A percentile compares a stretch with the other conserved stretches of the same genome.
These are phyloP conservation scores for Exobasidium rhododendri DNA, from an alignment of 1,284 basidiomycete species.

Conservation along the genomic window DNA sequence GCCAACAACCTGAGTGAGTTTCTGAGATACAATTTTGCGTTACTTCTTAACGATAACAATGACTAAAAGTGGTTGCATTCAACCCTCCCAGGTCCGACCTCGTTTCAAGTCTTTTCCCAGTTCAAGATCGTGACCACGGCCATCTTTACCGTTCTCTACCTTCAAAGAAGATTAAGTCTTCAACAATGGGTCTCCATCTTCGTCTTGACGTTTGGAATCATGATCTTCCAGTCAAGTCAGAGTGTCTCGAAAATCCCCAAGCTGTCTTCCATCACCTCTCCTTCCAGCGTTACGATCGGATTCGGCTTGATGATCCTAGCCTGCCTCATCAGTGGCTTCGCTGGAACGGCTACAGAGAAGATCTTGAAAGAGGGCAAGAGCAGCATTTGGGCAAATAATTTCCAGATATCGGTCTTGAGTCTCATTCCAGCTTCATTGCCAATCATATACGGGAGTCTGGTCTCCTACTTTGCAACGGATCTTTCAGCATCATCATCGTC, in stretches of 20 bases:
- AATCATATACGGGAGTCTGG: neutral
- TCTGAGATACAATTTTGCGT: too few species aligned
- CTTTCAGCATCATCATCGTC: too few species aligned
- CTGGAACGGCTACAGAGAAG: slow-evolving; percentile 18
- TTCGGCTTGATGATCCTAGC: slow-evolving; percentile 4
- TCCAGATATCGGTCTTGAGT: slow-evolving; percentile 24
- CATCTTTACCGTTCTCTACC: neutral
- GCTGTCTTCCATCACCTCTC: neutral
- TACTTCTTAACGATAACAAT: too few species aligned
- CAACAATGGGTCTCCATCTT: neutral
- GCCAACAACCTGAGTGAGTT: neutral
- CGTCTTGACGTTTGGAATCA: neutral
- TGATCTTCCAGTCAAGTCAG: neutral
- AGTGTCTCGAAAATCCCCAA: neutral
- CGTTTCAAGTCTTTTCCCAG: neutral
- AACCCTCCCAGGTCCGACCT: neutral
- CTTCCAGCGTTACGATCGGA: neutral
- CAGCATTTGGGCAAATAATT: slow-evolving; percentile 27
- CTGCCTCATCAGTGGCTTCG: slow-evolving; percentile 16
- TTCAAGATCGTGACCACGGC: neutral
- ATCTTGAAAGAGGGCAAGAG: slow-evolving; percentile 20
- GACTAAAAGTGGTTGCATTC: too few species aligned
- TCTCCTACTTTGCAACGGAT: neutral
- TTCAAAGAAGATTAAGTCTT: neutral
- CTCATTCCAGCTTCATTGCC: slow-evolving; percentile 17